Percentiles rank a stretch among this genome's conserved stretches.
Conservation (phyloP, 2,329 filamentous ascomycete species). For the Nemania sp. region DNA sequence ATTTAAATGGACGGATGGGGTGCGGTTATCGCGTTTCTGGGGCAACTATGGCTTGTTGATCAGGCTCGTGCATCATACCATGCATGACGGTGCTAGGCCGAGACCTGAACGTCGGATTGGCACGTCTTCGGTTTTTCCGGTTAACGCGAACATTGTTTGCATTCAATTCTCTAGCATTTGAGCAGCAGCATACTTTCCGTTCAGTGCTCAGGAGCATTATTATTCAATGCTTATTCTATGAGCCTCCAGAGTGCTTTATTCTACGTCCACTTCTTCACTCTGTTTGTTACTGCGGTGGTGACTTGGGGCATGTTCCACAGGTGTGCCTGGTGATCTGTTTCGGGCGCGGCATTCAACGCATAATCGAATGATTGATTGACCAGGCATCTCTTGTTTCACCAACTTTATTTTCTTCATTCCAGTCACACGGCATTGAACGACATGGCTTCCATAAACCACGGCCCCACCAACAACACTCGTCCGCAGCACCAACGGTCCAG, state of each 20-base stretch:
- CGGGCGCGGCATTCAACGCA: conserved; percentile 26
- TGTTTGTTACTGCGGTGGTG: conserved; percentile 15
- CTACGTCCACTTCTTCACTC: conserved; percentile 6
- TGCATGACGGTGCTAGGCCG: too few relatives aligned
- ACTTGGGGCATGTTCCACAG: conserved; percentile 27
- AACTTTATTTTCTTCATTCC: conserved; percentile 19
- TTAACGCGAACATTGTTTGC: not conserved
- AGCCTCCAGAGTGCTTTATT: conserved; percentile 3
- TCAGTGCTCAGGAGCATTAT: conserved; percentile 4
- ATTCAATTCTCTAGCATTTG: conserved; percentile 1
- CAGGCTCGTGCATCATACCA: conserved; percentile 4
- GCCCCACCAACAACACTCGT: conserved; percentile 26
- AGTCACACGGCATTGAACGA: conserved; percentile 3
- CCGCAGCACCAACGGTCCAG: conserved; percentile 47
- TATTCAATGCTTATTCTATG: conserved; percentile 15
- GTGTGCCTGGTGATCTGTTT: conserved; percentile 23
- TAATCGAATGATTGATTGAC: conserved; percentile 25
- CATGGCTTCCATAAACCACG: conserved; percentile 36
- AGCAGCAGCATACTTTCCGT: conserved; percentile 16
- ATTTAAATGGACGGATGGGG: too few relatives aligned
- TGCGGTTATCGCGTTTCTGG: conserved; percentile 26
- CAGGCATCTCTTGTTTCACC: conserved; percentile 30
- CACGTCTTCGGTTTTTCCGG: not conserved
- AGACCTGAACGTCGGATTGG: not conserved
- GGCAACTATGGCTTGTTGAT: conserved; percentile 29